These are phyloP conservation scores for Neltuma alba DNA, from an alignment of 306 rosid genomes.

Conservation along the genomic window DNA sequence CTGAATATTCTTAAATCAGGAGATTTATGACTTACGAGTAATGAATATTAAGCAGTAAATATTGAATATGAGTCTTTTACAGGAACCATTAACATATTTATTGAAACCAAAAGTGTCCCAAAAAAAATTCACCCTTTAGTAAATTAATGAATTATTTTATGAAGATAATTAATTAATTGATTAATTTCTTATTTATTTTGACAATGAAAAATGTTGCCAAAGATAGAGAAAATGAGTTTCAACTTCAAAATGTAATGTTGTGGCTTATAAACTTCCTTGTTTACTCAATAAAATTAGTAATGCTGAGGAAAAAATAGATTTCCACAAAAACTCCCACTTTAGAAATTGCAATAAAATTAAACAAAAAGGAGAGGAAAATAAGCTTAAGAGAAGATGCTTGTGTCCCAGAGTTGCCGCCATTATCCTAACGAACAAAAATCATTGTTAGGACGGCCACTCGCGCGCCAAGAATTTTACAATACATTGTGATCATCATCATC, in stretches of 20 bases:
- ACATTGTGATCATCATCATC: not conserved
- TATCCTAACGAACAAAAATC: slow-evolving; percentile 29
- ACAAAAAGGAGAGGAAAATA: not conserved
- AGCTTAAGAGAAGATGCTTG: slow-evolving; percentile 9
- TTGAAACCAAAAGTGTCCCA: not conserved
- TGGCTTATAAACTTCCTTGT: not conserved
- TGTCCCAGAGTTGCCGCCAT: not conserved
- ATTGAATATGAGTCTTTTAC: not conserved
- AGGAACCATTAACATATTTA: not conserved
- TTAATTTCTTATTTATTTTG: not conserved
- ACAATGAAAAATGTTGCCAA: not conserved
- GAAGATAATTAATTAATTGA: not conserved
- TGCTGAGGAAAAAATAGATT: not conserved
- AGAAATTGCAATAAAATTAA: not conserved
- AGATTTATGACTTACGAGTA: not conserved
- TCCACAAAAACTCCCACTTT: not conserved
- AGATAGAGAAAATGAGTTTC: not conserved
- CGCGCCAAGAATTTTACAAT: slow-evolving; percentile 38
- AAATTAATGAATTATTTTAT: not conserved
- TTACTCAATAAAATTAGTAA: not conserved
- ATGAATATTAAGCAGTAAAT: not conserved
- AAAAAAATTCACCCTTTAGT: not conserved
- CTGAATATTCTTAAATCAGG: not conserved
- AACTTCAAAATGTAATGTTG: not conserved
- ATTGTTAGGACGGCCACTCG: slow-evolving; percentile 23